Evolutionary conservation across 1,139 yeast genomes (phyloP), one percentile per base, ranked within the genome.

Genomic region (Pichia inconspicua): DNA sequence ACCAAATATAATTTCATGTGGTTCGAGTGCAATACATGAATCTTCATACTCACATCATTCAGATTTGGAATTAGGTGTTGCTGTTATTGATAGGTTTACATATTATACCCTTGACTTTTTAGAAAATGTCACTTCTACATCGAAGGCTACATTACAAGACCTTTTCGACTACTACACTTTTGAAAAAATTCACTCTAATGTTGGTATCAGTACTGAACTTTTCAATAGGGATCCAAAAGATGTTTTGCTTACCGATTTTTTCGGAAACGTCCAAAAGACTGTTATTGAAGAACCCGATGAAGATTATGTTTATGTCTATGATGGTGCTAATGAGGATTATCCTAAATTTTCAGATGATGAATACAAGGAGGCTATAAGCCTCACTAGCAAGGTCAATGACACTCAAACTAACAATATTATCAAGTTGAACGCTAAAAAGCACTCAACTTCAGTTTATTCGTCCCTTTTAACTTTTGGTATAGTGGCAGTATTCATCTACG

Each of bases 41-140:
- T 83, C 92, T 46, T 87, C 96, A 1, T 92, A 90, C 63, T 89
- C 97, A 2, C 97, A 92, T 62, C 96, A 89, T 64, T 88, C 97
- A 2, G 99, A 92, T 63, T 78, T 84, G 54, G 97, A 92, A 60
- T 81, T 92, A 45, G 99, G 99, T 3, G 98, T 94, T 48, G 97
- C 98, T 0, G 97, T 92, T 12, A 92, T 92, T 62, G 99, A 92
- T 66, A 73, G 98, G 58, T 92, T 92, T 67, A 92, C 99, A 0
- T 90, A 89, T 66, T 89, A 80, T 66, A 90, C 90, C 42, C 73
- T 94, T 59, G 97, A 90, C 51, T 94, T 82, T 61, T 74, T 94
- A 62, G 99, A 92, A 66, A 74, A 74, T 32, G 79, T 89, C 39
- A 82, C 84, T 50, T 84, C 82, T 65, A 82, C 80, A 56, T 86